phyloP scores from a whole-genome alignment of 2,329 filamentous ascomycete species.

The Pseudogymnoascus sp. region DNA sequence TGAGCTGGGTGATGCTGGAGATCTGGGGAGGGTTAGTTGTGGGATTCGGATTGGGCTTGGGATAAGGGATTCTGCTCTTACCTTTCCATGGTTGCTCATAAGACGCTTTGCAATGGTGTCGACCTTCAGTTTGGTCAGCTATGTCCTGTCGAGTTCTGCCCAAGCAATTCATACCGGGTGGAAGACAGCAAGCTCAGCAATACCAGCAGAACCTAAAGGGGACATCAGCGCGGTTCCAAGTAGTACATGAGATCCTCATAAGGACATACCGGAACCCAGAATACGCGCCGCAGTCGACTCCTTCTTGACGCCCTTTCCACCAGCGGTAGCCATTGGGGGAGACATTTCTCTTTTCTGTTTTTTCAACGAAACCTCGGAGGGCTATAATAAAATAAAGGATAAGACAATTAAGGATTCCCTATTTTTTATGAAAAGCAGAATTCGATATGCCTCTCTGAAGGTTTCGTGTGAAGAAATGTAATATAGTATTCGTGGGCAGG shows the following conservation, averaged over 20 bases:
- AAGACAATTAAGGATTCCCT: conserved; percentile 9
- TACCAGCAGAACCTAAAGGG: conserved; percentile 75
- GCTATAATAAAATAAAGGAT: neutral
- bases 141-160: conserved; percentile 12
- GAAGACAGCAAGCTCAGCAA: conserved; percentile 88
- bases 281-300: conserved; percentile 87
- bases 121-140: conserved; percentile 52
- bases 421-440: neutral
- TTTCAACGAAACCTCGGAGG: conserved; percentile 6
- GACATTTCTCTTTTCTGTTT: conserved; percentile 8
- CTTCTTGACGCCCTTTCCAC: conserved; percentile 62
- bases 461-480: neutral
- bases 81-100: conserved; percentile 92
- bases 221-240: conserved; percentile 15
- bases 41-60: conserved; percentile 18
- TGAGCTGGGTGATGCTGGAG: conserved; percentile 58
- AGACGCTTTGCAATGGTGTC: conserved; percentile 98
- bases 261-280: conserved; percentile 72
- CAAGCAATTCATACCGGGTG: conserved; percentile 59
- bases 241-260: conserved; percentile 11
- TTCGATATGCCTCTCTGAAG: neutral
- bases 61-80: conserved; percentile 31
- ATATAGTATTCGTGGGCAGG: neutral
- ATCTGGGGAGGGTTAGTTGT: conserved; percentile 39
- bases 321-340: conserved; percentile 19